Evolutionary conservation across 2,329 filamentous ascomycete species (phyloP).

Genomic region (Rhytidhysteron rufulum): DNA sequence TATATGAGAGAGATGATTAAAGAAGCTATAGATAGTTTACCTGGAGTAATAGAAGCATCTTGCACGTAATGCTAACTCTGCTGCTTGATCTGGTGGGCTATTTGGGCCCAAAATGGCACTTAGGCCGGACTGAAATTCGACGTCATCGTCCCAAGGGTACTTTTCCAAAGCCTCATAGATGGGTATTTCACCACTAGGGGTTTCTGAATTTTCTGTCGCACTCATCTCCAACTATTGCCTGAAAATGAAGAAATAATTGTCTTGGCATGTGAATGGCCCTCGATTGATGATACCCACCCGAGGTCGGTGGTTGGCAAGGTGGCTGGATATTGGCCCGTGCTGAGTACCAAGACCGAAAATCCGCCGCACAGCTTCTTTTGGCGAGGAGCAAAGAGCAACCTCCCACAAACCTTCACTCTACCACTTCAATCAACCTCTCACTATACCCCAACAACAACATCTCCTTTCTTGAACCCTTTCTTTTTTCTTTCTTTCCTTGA

Average conservation of each 20-base stretch:
- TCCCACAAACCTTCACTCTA: conserved; percentile 8
- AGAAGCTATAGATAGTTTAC: conserved; percentile 18
- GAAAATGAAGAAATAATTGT: no score
- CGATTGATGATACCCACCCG: no score
- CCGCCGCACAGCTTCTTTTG: neutral
- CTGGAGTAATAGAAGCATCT: conserved; percentile 66
- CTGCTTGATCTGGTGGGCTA: conserved; percentile 50
- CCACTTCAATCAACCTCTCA: conserved; percentile 12
- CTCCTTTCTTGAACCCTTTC: conserved; percentile 8
- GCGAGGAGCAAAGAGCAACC: conserved; percentile 6
- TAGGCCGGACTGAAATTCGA: conserved; percentile 65
- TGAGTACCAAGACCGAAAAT: neutral
- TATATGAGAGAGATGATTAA: conserved; percentile 1
- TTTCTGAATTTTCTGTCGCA: conserved; percentile 7
- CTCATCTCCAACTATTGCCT: conserved; percentile 25
- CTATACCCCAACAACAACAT: neutral
- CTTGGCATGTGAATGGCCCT: no score
- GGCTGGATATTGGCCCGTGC: neutral
- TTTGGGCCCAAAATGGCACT: conserved; percentile 60
- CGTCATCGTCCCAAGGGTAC: conserved; percentile 66
- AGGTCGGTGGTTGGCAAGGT: neutral
- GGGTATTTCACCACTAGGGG: conserved; percentile 18
- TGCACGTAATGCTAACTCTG: conserved; percentile 61
- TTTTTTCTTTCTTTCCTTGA: conserved; percentile 11
- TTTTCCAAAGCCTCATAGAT: conserved; percentile 60